Evolutionary conservation across 805 yeast genomes (phyloP).

Genomic region (Brettanomyces sp.): DNA sequence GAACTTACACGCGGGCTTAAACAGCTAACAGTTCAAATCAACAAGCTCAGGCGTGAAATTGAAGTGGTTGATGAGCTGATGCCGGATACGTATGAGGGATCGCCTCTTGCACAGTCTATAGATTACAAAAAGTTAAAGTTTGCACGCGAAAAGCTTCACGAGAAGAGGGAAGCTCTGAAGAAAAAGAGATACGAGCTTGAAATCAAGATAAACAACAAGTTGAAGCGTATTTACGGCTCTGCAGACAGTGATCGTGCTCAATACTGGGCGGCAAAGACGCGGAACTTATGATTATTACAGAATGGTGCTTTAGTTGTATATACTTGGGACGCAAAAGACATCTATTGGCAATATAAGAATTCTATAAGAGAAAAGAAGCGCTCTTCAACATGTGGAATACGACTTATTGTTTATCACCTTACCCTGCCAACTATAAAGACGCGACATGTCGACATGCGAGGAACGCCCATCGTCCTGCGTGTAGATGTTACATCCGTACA

Average conservation of each 20-base stretch:
- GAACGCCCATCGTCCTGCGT: constrained; percentile 41
- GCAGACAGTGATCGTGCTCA: constrained; percentile 35
- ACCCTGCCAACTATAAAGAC: constrained; percentile 57
- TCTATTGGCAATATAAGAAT: no score
- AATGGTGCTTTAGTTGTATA: not conserved
- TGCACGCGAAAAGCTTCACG: constrained; percentile 21
- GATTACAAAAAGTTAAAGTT: constrained; percentile 20
- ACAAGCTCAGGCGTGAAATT: constrained; percentile 23
- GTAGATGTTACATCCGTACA: constrained; percentile 43
- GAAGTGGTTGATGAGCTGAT: constrained; percentile 21
- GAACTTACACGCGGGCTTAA: constrained; percentile 11
- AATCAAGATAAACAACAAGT: constrained; percentile 18
- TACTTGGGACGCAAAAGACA: not conserved
- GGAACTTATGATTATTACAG: not conserved
- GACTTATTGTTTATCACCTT: constrained; percentile 9
- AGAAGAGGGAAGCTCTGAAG: constrained; percentile 17
- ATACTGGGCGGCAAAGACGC: constrained; percentile 31
- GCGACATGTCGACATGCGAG: constrained; percentile 45
- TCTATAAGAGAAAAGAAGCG: no score
- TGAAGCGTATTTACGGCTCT: constrained; percentile 20
- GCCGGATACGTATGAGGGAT: constrained; percentile 12
- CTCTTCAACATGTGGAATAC: constrained; percentile 12
- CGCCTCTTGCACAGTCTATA: constrained; percentile 9
- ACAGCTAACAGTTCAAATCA: constrained; percentile 12
- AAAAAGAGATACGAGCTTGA: constrained; percentile 23